A percentile compares a stretch with the other conserved stretches of the same genome.
Conservation (phyloP, 768 basidiomycete species). For the Dentipellis fragilis region DNA sequence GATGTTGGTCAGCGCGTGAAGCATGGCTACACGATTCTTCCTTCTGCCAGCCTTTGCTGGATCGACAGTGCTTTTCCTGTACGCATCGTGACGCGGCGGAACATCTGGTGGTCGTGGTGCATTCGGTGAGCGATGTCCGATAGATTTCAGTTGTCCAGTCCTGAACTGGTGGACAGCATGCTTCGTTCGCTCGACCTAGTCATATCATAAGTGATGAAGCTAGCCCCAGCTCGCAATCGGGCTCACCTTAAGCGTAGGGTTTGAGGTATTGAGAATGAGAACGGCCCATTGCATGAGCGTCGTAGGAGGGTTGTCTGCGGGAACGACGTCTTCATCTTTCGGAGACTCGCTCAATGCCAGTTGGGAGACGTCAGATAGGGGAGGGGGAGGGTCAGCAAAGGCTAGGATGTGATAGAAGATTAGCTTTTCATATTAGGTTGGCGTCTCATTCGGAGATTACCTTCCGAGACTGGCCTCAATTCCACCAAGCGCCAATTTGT, state of each 20-base stretch:
- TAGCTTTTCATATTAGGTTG: too few species aligned
- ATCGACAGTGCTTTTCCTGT: slow-evolving; percentile 42
- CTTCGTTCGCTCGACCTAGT: slow-evolving; percentile 55
- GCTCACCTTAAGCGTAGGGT: slow-evolving; percentile 53
- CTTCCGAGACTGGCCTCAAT: slow-evolving; percentile 64
- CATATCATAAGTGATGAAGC: background rate
- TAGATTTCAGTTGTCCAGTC: slow-evolving; percentile 55
- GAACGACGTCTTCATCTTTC: slow-evolving; percentile 36
- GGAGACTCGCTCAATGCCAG: slow-evolving; percentile 7
- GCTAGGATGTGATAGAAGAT: slow-evolving; percentile 17
- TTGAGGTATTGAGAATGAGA: slow-evolving; percentile 63
- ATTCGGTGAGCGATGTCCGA: slow-evolving; percentile 41
- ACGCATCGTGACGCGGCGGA: slow-evolving; percentile 50
- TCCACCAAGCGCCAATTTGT: slow-evolving; percentile 57
- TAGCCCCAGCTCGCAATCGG: background rate
- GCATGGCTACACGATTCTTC: slow-evolving; percentile 61
- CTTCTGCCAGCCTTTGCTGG: slow-evolving; percentile 49
- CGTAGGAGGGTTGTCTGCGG: slow-evolving; percentile 38
- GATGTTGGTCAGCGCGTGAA: slow-evolving; percentile 78
- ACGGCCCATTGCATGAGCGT: slow-evolving; percentile 74
- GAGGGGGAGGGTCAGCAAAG: slow-evolving; percentile 59
- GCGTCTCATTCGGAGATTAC: slow-evolving; percentile 19
- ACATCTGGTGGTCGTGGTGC: slow-evolving; percentile 49
- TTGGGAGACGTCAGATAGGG: slow-evolving; percentile 17
- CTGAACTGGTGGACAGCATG: slow-evolving; percentile 62